Conservation (phyloP, 495 filamentous ascomycete genomes). For the Pseudevernia furfuracea region DNA sequence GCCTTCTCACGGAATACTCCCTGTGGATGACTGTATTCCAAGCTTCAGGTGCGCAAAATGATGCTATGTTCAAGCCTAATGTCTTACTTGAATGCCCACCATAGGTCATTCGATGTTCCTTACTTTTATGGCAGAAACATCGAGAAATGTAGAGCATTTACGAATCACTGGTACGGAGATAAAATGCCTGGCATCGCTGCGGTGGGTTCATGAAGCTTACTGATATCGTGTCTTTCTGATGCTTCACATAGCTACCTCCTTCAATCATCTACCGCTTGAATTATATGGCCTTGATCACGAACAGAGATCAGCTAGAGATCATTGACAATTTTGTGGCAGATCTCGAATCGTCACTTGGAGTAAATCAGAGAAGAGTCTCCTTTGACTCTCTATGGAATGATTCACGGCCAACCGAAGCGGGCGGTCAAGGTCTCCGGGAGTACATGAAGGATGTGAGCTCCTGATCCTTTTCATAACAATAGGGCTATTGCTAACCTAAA, state of each 20-base stretch:
- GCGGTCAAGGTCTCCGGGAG: conserved; percentile 2
- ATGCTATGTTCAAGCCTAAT: too few relatives aligned
- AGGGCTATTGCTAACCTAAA: too few relatives aligned
- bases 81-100: neutral
- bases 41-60: conserved; percentile 5
- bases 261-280: too few relatives aligned
- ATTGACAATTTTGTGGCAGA: too few relatives aligned
- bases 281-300: too few relatives aligned
- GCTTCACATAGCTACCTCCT: too few relatives aligned
- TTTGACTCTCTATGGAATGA: conserved; percentile 7
- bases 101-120: neutral
- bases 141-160: conserved; percentile 16
- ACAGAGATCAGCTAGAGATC: too few relatives aligned
- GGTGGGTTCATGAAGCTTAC: too few relatives aligned
- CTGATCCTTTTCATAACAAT: too few relatives aligned
- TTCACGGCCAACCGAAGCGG: conserved; percentile 14
- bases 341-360: neutral
- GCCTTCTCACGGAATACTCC: conserved; percentile 18
- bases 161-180: conserved; percentile 20
- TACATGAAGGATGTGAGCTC: too few relatives aligned
- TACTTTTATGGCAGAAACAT: conserved; percentile 16
- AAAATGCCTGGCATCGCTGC: neutral
- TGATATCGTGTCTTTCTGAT: too few relatives aligned
- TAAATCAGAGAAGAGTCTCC: neutral
- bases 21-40: conserved; percentile 14